Evolutionary conservation across 2,329 filamentous ascomycete genomes (phyloP), one percentile per base, ranked within the genome.

Genomic region (Colletotrichum sp.): DNA sequence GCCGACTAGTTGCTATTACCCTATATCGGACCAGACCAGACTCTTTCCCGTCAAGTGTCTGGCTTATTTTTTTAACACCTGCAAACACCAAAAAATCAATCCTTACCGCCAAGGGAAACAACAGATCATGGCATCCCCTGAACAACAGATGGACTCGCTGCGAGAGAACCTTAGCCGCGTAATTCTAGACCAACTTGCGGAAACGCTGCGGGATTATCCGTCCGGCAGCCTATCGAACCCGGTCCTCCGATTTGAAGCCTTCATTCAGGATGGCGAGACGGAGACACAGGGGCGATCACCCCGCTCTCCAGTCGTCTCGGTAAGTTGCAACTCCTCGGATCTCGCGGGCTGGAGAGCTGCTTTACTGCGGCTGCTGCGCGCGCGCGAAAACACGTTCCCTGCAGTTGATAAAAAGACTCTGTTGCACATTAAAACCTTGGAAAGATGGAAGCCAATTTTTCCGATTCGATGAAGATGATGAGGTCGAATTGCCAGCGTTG

Each of bases 181-280:
- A 16, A 78, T 78, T 65, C 60, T 78, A 44, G 77, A 78, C 18
- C 77, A 78, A 49, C 71, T 78, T 60, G 65, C 76, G 24, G 76
- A 77, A 68, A 74, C 77, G 5, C 32, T 77, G 57, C 67, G 72
- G 67, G 75, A 78, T 71, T 78, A 77, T 77, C 71, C 75, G 13
- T 71, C 77, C 32, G 75, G 74, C 13, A 77, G 66, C 63, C 71
- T 78, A n/a, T 44, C 68, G 34, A 78, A 78, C 60, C 77, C 77
- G 6, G 77, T 78, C 24, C 67, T 78, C 18, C 75, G 77, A 44
- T 77, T 78, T 28, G 77, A 78, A 55, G 77, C 77, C 18, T 78
- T 78, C 36, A 77, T 78, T 30, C 77, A 78, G 59, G 77, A 78
- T 30, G 77, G 77, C 39, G 70, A 77, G 52, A 70, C 72, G 13